phyloP scores from a whole-genome alignment of 768 basidiomycete genomes.

The Phaeotremella fagi region DNA sequence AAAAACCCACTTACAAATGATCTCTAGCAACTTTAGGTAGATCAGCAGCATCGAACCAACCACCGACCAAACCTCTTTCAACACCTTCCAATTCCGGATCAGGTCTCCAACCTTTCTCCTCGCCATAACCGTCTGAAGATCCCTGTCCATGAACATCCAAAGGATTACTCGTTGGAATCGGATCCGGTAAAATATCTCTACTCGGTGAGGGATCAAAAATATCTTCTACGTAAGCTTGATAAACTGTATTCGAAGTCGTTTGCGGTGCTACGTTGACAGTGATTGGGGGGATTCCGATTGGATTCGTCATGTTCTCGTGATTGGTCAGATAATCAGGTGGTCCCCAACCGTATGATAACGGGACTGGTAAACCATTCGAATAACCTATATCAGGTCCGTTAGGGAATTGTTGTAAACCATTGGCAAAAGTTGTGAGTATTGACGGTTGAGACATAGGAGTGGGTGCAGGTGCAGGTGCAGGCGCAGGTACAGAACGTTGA shows the following conservation, averaged over 20 bases:
- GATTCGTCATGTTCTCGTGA: too few species aligned
- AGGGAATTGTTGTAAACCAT: not conserved
- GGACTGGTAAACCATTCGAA: not conserved
- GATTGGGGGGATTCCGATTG: not conserved
- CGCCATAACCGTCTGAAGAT: too few species aligned
- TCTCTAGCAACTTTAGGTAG: slow-evolving; percentile 37
- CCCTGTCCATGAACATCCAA: too few species aligned
- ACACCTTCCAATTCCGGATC: slow-evolving; percentile 3
- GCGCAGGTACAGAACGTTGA: too few species aligned
- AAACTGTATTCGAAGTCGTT: not conserved
- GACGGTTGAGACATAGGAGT: not conserved
- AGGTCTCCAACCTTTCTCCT: not conserved
- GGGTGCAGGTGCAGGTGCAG: slow-evolving; percentile 2
- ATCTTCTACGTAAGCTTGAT: not conserved
- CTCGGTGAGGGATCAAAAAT: too few species aligned
- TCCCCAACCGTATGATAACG: not conserved
- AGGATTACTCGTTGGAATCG: too few species aligned
- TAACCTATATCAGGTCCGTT: not conserved
- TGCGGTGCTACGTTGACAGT: too few species aligned
- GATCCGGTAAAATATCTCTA: too few species aligned
- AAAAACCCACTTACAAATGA: slow-evolving; percentile 29
- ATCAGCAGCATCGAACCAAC: slow-evolving; percentile 42
- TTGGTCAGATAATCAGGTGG: too few species aligned
- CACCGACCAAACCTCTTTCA: slow-evolving; percentile 27
- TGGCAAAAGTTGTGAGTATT: not conserved